phyloP scores from a whole-genome alignment of 345 rosid species.

The Crucihimalaya himalaica region DNA sequence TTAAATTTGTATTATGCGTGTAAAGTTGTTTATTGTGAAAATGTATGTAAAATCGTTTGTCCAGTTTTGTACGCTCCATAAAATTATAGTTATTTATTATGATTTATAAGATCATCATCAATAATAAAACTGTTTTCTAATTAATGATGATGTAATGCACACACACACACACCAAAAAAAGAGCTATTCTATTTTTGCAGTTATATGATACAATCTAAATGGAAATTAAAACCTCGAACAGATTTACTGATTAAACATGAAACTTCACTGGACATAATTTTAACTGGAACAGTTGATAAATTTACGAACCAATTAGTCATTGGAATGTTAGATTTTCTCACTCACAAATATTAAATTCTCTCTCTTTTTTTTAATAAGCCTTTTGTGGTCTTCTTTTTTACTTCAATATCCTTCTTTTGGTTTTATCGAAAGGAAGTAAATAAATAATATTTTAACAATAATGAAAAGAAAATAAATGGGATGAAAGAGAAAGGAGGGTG shows the following conservation, averaged over 20 bases:
- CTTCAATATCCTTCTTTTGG: not conserved
- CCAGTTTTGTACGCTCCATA: not conserved
- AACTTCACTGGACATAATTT: not conserved
- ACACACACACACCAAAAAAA: not conserved
- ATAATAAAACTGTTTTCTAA: not conserved
- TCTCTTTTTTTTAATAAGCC: not conserved
- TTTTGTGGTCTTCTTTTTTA: not conserved
- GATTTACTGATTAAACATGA: not conserved
- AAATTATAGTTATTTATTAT: not conserved
- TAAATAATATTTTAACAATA: not conserved
- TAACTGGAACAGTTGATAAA: no score
- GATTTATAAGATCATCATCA: not conserved
- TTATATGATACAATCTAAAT: not conserved
- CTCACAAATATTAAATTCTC: not conserved
- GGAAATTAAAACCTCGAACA: not conserved
- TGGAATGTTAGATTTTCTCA: not conserved
- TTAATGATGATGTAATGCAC: not conserved
- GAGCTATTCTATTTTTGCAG: not conserved
- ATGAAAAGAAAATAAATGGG: slow-evolving; percentile 1
- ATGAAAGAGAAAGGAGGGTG: slow-evolving; percentile 14
- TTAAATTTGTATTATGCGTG: not conserved
- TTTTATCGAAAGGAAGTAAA: not conserved
- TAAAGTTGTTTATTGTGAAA: not conserved
- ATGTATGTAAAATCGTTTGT: not conserved
- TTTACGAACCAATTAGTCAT: not conserved